Evolutionary conservation across 1,139 yeast genomes (phyloP), one percentile per base, ranked within the genome.

Genomic region (Protomyces inouyei): DNA sequence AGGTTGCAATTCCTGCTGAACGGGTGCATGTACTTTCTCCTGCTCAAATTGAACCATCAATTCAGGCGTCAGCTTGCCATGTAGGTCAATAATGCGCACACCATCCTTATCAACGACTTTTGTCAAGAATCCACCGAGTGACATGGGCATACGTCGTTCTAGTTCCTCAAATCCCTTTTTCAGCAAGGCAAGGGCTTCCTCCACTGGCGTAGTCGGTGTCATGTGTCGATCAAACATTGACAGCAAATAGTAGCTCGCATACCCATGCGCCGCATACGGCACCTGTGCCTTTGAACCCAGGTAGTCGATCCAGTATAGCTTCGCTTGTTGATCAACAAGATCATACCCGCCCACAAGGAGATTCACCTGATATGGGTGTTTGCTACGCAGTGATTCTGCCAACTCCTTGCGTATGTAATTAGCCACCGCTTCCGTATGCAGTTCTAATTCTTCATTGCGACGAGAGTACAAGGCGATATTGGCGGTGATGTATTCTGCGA

Each of bases 191-290:
- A 93, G 74, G 0, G 98, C 99, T 67, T 91, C 95, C 40, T 86
- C 91, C 55, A 83, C 77, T 10, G 83, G 79, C 85, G 92, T 83
- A 70, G 86, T 95, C 57, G 85, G 82, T 73, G 86, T 82, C 77
- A 92, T 91, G 76, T 92, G 97, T 71, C 87, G 91, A 78, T 93
- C 99, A 71, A 95, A 81, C 69, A 93, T 79, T 3, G 98, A 88
- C 75, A 90, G 82, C 55, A 96, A 86, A 76, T 93, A 93, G 76
- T 91, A 95, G 2, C 95, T 96, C 43, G 98, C 96, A 73, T 95
- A 93, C 2, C 98, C 98, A 73, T 91, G 97, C 1, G 97, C 96
- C 12, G 96, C 97, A 73, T 95, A 93, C 23, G 98, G 98, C 67
- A 93, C 80, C 68, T 87, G 90, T 18, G 87, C 96, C 70, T 86